Conservation (phyloP, 192 early-diverging fungal genomes). For the Umbelopsis sp. region DNA sequence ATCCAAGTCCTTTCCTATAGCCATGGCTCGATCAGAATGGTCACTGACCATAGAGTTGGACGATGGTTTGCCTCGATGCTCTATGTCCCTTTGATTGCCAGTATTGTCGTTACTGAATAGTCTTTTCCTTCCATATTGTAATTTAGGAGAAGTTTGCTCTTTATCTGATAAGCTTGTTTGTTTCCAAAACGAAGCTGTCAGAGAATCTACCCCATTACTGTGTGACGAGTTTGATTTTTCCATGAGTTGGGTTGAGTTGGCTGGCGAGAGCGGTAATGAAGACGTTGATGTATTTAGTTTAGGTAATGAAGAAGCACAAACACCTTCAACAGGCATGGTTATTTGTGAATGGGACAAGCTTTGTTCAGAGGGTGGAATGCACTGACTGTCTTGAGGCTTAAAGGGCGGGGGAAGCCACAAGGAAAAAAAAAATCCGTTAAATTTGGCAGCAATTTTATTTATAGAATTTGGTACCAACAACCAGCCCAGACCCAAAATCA, state of each 20-base stretch:
- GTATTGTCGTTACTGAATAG: not conserved
- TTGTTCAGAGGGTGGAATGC: constrained; percentile 8
- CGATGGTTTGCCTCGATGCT: not conserved
- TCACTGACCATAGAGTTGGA: too few relatives aligned
- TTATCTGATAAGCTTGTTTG: not conserved
- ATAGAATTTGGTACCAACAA: not conserved
- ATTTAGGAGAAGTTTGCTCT: not conserved
- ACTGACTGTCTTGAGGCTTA: not conserved
- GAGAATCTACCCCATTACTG: constrained; percentile 8
- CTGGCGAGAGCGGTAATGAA: not conserved
- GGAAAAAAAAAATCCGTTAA: too few relatives aligned
- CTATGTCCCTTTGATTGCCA: not conserved
- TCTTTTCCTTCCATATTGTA: not conserved
- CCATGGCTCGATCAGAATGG: not conserved
- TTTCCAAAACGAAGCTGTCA: not conserved
- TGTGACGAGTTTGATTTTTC: not conserved
- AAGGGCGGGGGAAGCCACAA: not conserved
- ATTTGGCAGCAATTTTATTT: not conserved
- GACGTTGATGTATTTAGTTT: not conserved
- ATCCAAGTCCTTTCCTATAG: not conserved
- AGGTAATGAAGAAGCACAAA: not conserved
- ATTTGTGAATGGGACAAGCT: not conserved
- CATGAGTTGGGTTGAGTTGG: not conserved
- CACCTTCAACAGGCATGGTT: constrained; percentile 18
- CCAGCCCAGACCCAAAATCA: not conserved